Evolutionary conservation across 1,284 basidiomycete genomes (phyloP).

Genomic region (Pseudozyma pruni): DNA sequence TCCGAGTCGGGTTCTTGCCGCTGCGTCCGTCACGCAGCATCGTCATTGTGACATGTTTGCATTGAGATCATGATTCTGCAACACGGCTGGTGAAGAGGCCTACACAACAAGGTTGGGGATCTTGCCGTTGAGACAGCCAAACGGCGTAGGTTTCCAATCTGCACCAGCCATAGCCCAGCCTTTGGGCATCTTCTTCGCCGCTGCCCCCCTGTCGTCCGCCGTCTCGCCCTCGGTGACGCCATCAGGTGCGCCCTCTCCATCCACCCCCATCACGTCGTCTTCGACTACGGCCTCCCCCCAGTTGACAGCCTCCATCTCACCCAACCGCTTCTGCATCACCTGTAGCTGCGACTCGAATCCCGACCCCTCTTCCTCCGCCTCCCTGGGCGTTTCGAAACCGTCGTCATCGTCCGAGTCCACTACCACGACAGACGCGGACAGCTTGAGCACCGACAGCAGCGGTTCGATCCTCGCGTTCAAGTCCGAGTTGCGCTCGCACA

Average conservation of each 20-base stretch:
- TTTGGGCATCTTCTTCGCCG: slow-evolving; percentile 6
- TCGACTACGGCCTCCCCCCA: neutral
- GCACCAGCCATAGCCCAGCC: slow-evolving; percentile 19
- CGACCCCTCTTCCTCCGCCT: neutral
- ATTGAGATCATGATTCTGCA: too few relatives aligned
- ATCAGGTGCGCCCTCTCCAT: neutral
- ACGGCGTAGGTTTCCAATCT: slow-evolving; percentile 29
- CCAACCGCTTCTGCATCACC: slow-evolving; percentile 25
- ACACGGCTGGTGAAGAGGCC: too few relatives aligned
- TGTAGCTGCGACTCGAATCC: slow-evolving; percentile 24
- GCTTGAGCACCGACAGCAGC: slow-evolving; percentile 14
- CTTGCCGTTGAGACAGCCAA: slow-evolving; percentile 28
- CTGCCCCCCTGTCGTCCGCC: neutral
- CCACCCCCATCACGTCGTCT: neutral
- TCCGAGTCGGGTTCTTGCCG: too few relatives aligned
- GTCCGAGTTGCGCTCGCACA: slow-evolving; percentile 17
- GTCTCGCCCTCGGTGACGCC: neutral
- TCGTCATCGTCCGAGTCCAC: neutral
- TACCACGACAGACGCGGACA: slow-evolving; percentile 4
- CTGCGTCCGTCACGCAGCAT: too few relatives aligned
- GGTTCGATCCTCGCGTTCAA: slow-evolving; percentile 13
- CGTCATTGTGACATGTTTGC: too few relatives aligned
- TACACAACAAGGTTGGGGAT: slow-evolving; percentile 27
- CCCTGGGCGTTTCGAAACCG: neutral
- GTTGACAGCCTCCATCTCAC: neutral